phyloP scores from a whole-genome alignment of 148 eudicot genomes.

The Gaultheria prostrata region DNA sequence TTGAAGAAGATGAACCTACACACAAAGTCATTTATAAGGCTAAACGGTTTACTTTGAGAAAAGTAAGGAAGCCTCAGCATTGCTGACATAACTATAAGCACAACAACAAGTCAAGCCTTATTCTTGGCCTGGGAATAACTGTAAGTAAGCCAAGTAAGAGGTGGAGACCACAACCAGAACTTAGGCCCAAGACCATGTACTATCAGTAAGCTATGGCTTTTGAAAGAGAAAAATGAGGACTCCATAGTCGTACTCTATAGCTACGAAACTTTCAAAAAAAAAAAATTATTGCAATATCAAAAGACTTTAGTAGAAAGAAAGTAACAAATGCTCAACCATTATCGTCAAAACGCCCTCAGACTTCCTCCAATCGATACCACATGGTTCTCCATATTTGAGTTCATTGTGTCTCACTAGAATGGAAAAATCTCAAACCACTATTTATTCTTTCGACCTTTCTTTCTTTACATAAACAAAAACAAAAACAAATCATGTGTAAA shows the following conservation, averaged over 20 bases:
- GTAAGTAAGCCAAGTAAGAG: background rate
- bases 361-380: no score
- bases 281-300: no score
- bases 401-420: no score
- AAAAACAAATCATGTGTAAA: no score
- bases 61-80: background rate
- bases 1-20: background rate
- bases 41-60: background rate
- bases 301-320: background rate
- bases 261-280: background rate
- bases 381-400: no score
- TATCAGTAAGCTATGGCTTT: background rate
- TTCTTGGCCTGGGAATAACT: no score
- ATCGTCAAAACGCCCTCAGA: background rate
- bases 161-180: background rate
- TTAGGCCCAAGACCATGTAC: background rate
- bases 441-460: no score
- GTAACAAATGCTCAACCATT: background rate
- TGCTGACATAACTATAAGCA: background rate
- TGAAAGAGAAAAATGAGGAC: background rate
- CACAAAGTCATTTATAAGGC: background rate
- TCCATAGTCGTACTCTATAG: background rate
- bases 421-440: no score
- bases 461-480: no score
- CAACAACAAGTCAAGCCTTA: background rate